Evolutionary conservation across 495 filamentous ascomycete genomes (phyloP).

Genomic region (Evernia prunastri): DNA sequence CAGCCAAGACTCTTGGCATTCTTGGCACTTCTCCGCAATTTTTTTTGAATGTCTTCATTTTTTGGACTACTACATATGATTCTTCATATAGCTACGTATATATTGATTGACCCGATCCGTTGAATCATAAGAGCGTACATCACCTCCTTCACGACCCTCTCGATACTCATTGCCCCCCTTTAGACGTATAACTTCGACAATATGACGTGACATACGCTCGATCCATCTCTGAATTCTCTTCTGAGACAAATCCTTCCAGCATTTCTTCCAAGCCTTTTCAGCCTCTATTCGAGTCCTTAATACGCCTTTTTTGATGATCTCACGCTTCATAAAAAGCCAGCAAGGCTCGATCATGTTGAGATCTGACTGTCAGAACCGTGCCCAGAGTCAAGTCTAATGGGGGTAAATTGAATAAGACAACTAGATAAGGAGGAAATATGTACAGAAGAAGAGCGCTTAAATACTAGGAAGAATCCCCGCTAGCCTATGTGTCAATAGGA

Average conservation of each 20-base stretch:
- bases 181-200: constrained; percentile 40
- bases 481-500: too few species aligned
- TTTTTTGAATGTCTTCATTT: not conserved
- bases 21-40: not conserved
- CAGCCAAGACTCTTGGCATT: not conserved
- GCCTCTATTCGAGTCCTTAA: not conserved
- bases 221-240: not conserved
- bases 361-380: too few species aligned
- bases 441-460: too few species aligned
- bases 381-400: too few species aligned
- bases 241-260: not conserved
- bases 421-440: too few species aligned
- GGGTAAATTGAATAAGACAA: too few species aligned
- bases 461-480: too few species aligned
- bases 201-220: not conserved
- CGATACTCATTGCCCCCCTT: constrained; percentile 24
- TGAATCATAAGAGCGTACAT: constrained; percentile 29
- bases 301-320: not conserved
- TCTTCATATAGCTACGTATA: not conserved
- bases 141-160: constrained; percentile 24
- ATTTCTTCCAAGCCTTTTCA: not conserved
- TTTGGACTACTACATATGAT: not conserved
- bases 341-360: constrained; percentile 1
- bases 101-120: not conserved
- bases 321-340: not conserved